Base-by-base conservation (phyloP, 1,284 basidiomycete species). In the Puccinia triticina region DNA sequence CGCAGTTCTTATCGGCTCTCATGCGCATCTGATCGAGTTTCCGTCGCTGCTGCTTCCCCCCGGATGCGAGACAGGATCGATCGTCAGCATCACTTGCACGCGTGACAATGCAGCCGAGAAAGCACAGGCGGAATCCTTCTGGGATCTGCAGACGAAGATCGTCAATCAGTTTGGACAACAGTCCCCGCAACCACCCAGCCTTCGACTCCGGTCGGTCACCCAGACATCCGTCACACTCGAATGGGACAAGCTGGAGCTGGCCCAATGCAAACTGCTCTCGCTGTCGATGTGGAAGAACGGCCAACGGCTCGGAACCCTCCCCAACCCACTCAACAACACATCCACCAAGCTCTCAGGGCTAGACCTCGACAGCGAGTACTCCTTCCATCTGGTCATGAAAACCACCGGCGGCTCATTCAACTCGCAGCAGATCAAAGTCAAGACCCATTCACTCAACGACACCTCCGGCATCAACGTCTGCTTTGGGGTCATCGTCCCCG, bases 1-100 rank as follows among this genome's bases (percentile, higher is more conserved):
- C n/a, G 82, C 76, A n/a, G 80, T 96, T 84, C 90, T 96, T 12
- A 90, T 96, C 5, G 94, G 94, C 10, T 94, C 95, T 86, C 91
- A 94, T 66, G 94, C 94, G 7, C 95, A 97, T 86, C 90, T 96
- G 50, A 96, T 98, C 86, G 95, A 98, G 88, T 98, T 98, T 87
- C 95, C 95, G 0, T 97, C 95, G 0, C 89, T 98, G 37, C 90
- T 98, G 0, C 89, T 98, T 16, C 95, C 95, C 1, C 93, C 94
- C 0, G 95, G 94, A 23, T 92, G 94, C 0, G 92, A 93, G 3
- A 91, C 95, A 0, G 95, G 95, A 12, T 96, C 94, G n/a, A 97
- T 98, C 84, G 93, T 98, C 85, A 96, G 95, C 86, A 98, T 98
- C 86, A 92, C 94, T 7, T 94, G 97, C 21, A 90, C 93, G 84